Conservation (phyloP, 1,284 basidiomycete species). For the Exsudoporus floridanus region DNA sequence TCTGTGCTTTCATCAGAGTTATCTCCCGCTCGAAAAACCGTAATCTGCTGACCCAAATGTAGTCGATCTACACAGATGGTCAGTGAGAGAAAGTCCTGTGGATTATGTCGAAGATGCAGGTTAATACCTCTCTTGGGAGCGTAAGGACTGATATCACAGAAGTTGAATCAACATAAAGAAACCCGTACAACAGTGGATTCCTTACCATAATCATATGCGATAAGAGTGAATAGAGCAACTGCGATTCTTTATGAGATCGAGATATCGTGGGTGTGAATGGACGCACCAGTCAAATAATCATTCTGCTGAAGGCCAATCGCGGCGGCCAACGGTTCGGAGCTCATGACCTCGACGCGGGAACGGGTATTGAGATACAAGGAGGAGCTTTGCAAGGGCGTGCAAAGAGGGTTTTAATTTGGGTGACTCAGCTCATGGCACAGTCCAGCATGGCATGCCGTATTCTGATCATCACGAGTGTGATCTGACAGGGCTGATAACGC, state of each 20-base stretch:
- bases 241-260: not conserved
- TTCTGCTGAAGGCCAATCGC: not conserved
- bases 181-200: not conserved
- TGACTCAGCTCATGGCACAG: not conserved
- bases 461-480: not conserved
- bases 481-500: not conserved
- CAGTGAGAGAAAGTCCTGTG: not conserved
- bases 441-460: not conserved
- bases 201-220: conserved; percentile 15
- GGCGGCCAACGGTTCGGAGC: not conserved
- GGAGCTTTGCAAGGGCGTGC: not conserved
- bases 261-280: not conserved
- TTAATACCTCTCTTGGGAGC: conserved; percentile 10
- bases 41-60: no score
- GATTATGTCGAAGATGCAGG: not conserved
- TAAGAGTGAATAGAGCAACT: conserved; percentile 3
- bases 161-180: not conserved
- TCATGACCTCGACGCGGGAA: not conserved
- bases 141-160: conserved; percentile 7
- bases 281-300: not conserved
- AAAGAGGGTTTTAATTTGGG: not conserved
- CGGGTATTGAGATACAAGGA: not conserved
- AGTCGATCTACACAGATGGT: not conserved
- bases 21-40: no score
- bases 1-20: no score